Base-by-base conservation (phyloP, 768 basidiomycete species). In the Calocybe cyanea region DNA sequence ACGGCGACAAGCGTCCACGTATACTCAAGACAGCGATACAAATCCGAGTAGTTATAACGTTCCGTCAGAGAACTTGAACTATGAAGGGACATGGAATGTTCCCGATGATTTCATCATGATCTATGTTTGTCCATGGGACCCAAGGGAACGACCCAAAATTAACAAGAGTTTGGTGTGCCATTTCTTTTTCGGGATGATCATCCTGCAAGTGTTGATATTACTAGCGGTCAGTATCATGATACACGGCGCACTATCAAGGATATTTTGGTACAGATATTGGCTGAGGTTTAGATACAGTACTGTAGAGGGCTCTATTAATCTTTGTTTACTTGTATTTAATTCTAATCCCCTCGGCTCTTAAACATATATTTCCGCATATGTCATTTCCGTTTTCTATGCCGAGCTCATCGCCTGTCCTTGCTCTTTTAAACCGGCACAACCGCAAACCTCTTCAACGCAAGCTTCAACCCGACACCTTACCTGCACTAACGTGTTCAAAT, bases 51-150 rank as follows among this genome's bases (percentile, higher is more conserved):
- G 42, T n/a, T 31, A 35, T 21, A 37, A 44, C 25, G 59, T 62
- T 19, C 14, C 33, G 11, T 35, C 15, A 5, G 64, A 66, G 17
- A 59, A 66, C 21, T 54, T 62, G 8, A 66, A 67, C 31, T 55
- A 63, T 15, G 68, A 67, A 15, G 70, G 70, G 8, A 64, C 66
- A 0, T 81, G 78, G 77, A 70, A 72, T 39, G 63, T 86, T 20
- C 87, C 89, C 2, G 73, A 81, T 9, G 77, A 72, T 1, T 92
- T 92, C 57, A 69, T 91, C 28, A 63, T 83, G 48, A 73, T 92
- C 0, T 90, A 83, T 54, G 78, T 92, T 9, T 88, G 85, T 61
- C 74, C 79, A 8, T 66, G 72, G 51, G 79, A 87, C 61, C 63
- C 77, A 1, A 68, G 66, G 37, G 85, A 89, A 59, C 68, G 83